Evolutionary conservation across 768 basidiomycete species (phyloP).

Genomic region (Pluteus cervinus): DNA sequence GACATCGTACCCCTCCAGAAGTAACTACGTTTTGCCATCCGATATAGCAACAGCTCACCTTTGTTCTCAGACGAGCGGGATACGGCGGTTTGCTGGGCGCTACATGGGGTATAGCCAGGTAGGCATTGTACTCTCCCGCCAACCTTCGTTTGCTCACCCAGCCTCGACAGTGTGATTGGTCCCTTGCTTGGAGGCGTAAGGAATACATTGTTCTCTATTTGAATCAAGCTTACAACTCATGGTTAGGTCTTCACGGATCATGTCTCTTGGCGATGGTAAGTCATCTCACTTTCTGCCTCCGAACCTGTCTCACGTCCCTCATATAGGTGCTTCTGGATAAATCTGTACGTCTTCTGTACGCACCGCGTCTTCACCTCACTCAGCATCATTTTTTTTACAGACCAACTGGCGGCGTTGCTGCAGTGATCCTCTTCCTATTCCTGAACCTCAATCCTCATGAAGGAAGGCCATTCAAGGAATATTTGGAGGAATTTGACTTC

Average conservation of each 20-base stretch:
- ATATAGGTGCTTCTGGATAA: constrained; percentile 72
- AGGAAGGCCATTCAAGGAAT: constrained; percentile 48
- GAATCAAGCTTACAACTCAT: constrained; percentile 2
- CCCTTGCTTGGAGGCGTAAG: constrained; percentile 81
- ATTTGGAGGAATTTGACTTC: constrained; percentile 68
- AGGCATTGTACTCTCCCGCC: neutral
- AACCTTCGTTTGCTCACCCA: constrained; percentile 2
- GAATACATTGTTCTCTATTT: too few species aligned
- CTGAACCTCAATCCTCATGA: constrained; percentile 75
- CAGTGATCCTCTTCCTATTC: constrained; percentile 59
- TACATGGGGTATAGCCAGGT: constrained; percentile 70
- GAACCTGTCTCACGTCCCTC: constrained; percentile 5
- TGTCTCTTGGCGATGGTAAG: constrained; percentile 74
- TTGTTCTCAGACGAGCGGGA: constrained; percentile 58
- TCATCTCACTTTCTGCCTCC: constrained; percentile 4
- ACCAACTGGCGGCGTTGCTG: constrained; percentile 68
- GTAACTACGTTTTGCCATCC: constrained; percentile 32
- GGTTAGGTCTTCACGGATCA: constrained; percentile 63
- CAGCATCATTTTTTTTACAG: constrained; percentile 36
- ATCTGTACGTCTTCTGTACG: constrained; percentile 40
- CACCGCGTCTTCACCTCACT: constrained; percentile 1
- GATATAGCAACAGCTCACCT: constrained; percentile 1
- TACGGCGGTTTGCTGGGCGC: constrained; percentile 73
- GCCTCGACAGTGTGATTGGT: constrained; percentile 47
- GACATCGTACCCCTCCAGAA: constrained; percentile 81